Base-by-base conservation (phyloP, 305 asterid species). In the Fraxinus platypoda region DNA sequence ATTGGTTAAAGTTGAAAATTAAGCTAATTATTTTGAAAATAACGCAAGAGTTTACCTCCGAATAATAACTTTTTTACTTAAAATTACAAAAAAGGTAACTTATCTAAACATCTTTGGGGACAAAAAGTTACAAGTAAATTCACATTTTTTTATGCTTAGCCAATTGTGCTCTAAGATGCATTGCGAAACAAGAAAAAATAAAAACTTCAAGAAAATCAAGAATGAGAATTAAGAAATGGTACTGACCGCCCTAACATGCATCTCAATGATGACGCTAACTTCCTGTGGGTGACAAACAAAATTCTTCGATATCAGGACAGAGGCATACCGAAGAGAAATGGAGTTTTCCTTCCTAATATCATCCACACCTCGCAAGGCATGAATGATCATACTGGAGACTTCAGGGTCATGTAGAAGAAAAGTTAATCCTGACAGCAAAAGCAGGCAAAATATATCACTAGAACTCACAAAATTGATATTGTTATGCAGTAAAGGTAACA, bases 351-450 rank as follows among this genome's bases (percentile, higher is more conserved):
- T 88, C 84, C 86, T 94, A 85, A 90, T 84, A 74, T 87, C 88
- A 87, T 90, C 88, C 80, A 84, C 84, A 78, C 97, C 98, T 84
- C 90, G 83, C 84, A 95, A 87, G 66, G 98, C 89, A 86, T 82
- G 88, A 81, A 95, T 87, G 78, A 95, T 80, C 73, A 91, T 93
- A 34, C 88, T 84, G 80, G 93, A 89, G 70, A 94, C 85, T 78
- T 95, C 99, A 76, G 93, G 92, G 81, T 95, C 97, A 73, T 85
- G 84, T 72, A 94, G 90, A 86, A 95, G 98, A 80, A 92, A 95
- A 81, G 88, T 83, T 88, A 94, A 83, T 80, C 99, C 99, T 95
- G 93, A 81, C 90, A 88, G 73, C 70, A 83, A 73, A 77, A 85
- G 52, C 76, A 80, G 43, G 52, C 71, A 87, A 76, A 80, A 84